Conservation (phyloP, 768 basidiomycete genomes). For the Rickenella mellea region DNA sequence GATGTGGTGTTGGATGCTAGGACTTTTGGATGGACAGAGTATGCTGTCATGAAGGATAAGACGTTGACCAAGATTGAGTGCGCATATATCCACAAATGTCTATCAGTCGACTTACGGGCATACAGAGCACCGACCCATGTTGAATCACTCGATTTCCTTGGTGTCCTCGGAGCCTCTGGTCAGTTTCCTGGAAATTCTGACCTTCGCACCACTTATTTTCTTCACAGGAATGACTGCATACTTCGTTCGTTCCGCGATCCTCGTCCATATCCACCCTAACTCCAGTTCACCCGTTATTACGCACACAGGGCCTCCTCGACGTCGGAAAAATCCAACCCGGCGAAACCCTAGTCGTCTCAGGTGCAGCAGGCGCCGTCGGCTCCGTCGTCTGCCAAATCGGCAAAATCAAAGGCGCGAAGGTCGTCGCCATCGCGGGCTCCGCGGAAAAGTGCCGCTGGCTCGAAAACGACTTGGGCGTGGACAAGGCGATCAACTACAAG, state of each 20-base stretch:
- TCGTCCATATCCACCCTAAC: neutral
- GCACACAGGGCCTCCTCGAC: conserved; percentile 64
- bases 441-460: conserved; percentile 81
- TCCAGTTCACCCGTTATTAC: conserved; percentile 3
- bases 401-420: conserved; percentile 67
- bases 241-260: conserved; percentile 42
- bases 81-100: conserved; percentile 11
- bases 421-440: conserved; percentile 83
- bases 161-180: conserved; percentile 71
- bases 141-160: conserved; percentile 68
- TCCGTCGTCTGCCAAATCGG: conserved; percentile 77
- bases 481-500: conserved; percentile 85
- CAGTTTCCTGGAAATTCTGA: conserved; percentile 11
- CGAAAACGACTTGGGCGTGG: conserved; percentile 73
- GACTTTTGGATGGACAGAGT: conserved; percentile 67
- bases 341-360: conserved; percentile 79
- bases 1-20: neutral
- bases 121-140: conserved; percentile 49
- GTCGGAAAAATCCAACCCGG: conserved; percentile 74
- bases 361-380: conserved; percentile 90
- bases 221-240: conserved; percentile 75
- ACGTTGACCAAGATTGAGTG: conserved; percentile 46
- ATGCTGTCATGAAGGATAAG: conserved; percentile 49
- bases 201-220: neutral
- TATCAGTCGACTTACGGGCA: neutral